Percentiles rank a stretch among this genome's conserved stretches.
Evolutionary conservation across 305 asterid species (phyloP).

Genomic region (Fraxinus paxiana): DNA sequence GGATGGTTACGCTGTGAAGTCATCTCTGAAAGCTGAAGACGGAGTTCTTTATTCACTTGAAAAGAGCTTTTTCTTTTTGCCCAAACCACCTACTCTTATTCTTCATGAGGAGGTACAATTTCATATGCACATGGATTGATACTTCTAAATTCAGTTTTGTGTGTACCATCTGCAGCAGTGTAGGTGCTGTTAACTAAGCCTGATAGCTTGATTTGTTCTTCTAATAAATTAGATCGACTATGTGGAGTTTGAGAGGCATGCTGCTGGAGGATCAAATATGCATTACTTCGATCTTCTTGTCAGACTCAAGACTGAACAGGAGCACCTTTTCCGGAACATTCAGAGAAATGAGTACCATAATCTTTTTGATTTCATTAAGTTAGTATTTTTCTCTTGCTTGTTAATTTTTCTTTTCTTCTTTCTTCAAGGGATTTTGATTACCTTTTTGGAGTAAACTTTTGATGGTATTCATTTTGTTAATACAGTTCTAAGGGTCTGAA

Average conservation of each 20-base stretch:
- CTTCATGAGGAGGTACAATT: conserved; percentile 86
- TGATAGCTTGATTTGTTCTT: conserved; percentile 20
- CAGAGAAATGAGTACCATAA: conserved; percentile 85
- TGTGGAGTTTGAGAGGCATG: conserved; percentile 95
- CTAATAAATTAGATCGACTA: conserved; percentile 60
- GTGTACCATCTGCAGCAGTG: not conserved
- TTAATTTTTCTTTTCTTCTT: conserved; percentile 9
- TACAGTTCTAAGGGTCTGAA: conserved; percentile 73
- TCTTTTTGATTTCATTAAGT: conserved; percentile 77
- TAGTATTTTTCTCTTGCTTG: conserved; percentile 26
- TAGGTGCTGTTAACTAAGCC: conserved; percentile 18
- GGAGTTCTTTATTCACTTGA: conserved; percentile 98
- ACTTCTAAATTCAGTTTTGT: conserved; percentile 4
- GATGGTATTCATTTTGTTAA: conserved; percentile 15
- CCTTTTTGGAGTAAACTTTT: conserved; percentile 8
- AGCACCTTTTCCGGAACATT: conserved; percentile 95
- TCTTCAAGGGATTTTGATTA: conserved; percentile 5
- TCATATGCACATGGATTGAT: conserved; percentile 1
- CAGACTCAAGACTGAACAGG: conserved; percentile 86
- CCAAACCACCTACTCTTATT: conserved; percentile 95
- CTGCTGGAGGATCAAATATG: conserved; percentile 98
- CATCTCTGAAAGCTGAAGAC: conserved; percentile 99
- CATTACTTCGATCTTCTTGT: conserved; percentile 91
- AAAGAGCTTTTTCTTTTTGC: conserved; percentile 95
- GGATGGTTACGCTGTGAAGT: conserved; percentile 92